Base-by-base conservation (phyloP, 148 eudicot genomes). In the Arctostaphylos glauca region DNA sequence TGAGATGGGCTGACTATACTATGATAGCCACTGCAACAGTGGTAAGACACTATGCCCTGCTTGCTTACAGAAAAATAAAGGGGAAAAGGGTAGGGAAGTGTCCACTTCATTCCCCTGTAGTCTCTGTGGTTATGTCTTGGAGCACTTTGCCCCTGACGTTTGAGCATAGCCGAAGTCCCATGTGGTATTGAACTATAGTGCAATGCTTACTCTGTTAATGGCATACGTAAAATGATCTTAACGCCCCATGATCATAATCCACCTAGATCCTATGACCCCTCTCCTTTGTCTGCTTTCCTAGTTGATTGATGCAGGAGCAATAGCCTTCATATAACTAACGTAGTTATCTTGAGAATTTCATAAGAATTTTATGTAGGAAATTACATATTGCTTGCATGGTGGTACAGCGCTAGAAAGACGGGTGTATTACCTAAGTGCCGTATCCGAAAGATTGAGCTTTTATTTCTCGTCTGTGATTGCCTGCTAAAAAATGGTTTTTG, bases 1-100 rank as follows among this genome's bases (percentile, higher is more conserved):
- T 96, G 86, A 92, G 98, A 91, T 93, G 97, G 98, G 90, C 91
- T 82, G 99, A 96, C 87, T 96, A 96, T 84, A 87, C 99, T 52
- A 94, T 93, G 96, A 96, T 96, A 85, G 99, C 99, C 52, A 90
- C 97, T 58, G 88, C 99, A 44, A 86, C 97, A 19, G 91, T 96
- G 96, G 99, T 94, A 84, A 86, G 90, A 84, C 73, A 43, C 15
- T 78, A 47, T 8, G 50, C 44, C 48, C 76, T 18, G 0, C 76
- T 72, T 44, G 23, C 23, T 72, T 46, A 46, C 50, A 62, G 1
- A 5, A 9, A 9, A 3, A 62, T 12, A 64, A 23, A 64, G 25
- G 41, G 15, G 8, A 25, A 64, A 23, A 62, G 10, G 14, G 15
- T 23, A 25, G 70, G 41, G 41, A 23, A 10, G 41, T 21, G 41